phyloP scores from a whole-genome alignment of 2,329 filamentous ascomycete species.

The Saccharata proteae region DNA sequence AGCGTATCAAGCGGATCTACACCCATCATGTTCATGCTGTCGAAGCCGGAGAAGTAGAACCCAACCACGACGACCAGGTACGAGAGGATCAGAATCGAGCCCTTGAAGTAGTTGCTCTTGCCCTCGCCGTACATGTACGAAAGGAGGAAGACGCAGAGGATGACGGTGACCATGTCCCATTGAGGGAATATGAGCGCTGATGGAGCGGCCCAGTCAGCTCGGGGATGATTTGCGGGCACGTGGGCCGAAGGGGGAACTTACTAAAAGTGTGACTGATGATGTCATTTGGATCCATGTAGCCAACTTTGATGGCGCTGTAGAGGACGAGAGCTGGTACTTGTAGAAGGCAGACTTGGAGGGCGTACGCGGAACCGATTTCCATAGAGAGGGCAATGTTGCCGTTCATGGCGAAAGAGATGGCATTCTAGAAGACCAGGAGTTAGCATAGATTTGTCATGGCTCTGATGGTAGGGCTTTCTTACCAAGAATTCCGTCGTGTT shows the following conservation, averaged over 20 bases:
- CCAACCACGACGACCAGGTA: constrained; percentile 87
- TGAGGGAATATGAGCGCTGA: constrained; percentile 82
- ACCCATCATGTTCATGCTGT: constrained; percentile 34
- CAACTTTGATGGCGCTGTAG: constrained; percentile 68
- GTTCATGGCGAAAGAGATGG: constrained; percentile 99
- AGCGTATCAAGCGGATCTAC: constrained; percentile 23
- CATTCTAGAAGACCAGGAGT: constrained; percentile 48
- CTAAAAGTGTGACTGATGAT: constrained; percentile 55
- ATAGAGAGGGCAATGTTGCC: constrained; percentile 97
- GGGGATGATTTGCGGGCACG: constrained; percentile 4
- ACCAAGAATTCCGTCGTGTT: constrained; percentile 97
- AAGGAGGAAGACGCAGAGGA: constrained; percentile 87
- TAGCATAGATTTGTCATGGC: background rate
- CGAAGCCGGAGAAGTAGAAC: constrained; percentile 72
- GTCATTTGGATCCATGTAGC: constrained; percentile 41
- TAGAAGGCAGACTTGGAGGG: constrained; percentile 85
- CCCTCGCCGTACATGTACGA: constrained; percentile 98
- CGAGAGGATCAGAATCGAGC: constrained; percentile 82
- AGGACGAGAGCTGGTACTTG: constrained; percentile 89
- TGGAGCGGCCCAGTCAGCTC: constrained; percentile 1
- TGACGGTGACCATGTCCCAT: constrained; percentile 98
- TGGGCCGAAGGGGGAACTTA: constrained; percentile 26
- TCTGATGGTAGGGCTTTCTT: constrained; percentile 24
- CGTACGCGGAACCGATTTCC: constrained; percentile 97
- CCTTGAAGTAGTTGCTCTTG: constrained; percentile 99